Base-by-base conservation (phyloP, 1,284 basidiomycete genomes). In the Cutaneotrichosporon cyanovorans region DNA sequence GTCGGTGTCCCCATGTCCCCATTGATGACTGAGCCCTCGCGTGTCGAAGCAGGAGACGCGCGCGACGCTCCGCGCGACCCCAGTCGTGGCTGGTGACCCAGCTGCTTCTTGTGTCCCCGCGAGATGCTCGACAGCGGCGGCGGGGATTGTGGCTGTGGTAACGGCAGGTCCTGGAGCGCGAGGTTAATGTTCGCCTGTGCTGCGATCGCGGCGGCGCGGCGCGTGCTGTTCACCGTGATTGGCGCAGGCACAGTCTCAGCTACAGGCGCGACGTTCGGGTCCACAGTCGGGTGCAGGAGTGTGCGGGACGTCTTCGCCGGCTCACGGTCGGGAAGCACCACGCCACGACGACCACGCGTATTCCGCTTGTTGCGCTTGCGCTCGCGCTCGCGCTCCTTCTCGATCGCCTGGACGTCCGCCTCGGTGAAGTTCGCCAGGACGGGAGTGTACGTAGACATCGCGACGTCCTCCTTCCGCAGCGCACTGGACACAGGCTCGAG, bases 311-410 rank as follows among this genome's bases (percentile, higher is more conserved):
- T 97, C 71, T 90, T 82, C 62, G 86, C 80, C 3, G 89, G 85
- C 56, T 98, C 93, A 44, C 92, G 83, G 64, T 98, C 95, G 0
- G 93, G 91, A 14, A 97, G 74, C 2, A 82, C 81, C 53, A 95
- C 77, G n/a, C 89, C 91, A 40, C 92, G 78, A 43, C 91, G 78
- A 4, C 87, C 90, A 50, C 92, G 81, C 0, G 87, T 90, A 59
- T 87, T 86, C 39, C 91, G 79, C 52, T 77, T 75, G 53, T 88
- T 79, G 36, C 90, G 80, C 58, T 83, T 83, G 55, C 87, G 78
- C 58, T 97, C 90, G 72, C 88, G 87, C 71, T 96, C 93, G 45
- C 90, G 80, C 58, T 97, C 92, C 65, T 85, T 85, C 70, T 98
- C 93, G 60, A 83, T 84, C 45, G 82, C 77, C 53, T 89, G 85